Conservation (phyloP, 1,139 yeast species). For the Geotrichum macrosporum region DNA sequence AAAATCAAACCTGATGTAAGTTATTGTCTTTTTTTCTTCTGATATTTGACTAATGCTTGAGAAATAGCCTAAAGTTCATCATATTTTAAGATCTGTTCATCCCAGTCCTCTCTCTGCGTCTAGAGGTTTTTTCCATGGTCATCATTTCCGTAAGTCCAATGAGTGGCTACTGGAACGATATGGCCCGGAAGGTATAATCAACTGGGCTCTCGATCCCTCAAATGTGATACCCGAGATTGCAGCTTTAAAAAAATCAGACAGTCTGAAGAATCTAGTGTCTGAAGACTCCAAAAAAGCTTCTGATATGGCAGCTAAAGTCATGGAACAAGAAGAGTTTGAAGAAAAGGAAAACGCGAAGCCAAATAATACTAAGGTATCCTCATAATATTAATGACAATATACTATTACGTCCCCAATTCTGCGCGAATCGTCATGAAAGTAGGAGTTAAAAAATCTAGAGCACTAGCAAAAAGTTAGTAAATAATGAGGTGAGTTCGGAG, state of each 20-base stretch:
- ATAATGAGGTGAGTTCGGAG: constrained; percentile 5
- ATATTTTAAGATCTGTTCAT: constrained; percentile 71
- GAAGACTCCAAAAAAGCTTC: constrained; percentile 8
- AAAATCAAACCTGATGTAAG: constrained; percentile 39
- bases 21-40: neutral
- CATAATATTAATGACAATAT: constrained; percentile 38
- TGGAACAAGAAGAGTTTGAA: too few relatives aligned
- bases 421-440: constrained; percentile 82
- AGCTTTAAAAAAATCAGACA: constrained; percentile 12
- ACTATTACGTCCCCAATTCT: constrained; percentile 75
- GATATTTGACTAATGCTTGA: constrained; percentile 20
- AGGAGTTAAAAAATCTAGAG: constrained; percentile 65
- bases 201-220: constrained; percentile 61
- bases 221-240: constrained; percentile 55
- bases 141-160: constrained; percentile 68
- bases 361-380: neutral
- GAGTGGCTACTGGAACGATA: constrained; percentile 57
- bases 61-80: constrained; percentile 34
- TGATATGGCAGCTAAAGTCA: neutral
- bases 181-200: constrained; percentile 48
- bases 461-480: constrained; percentile 24
- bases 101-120: constrained; percentile 93
- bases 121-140: constrained; percentile 72
- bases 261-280: constrained; percentile 4
- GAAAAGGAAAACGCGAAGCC: constrained; percentile 12